Conservation (phyloP, 78 protist genomes). For the Blattamonas nauphoetae region DNA sequence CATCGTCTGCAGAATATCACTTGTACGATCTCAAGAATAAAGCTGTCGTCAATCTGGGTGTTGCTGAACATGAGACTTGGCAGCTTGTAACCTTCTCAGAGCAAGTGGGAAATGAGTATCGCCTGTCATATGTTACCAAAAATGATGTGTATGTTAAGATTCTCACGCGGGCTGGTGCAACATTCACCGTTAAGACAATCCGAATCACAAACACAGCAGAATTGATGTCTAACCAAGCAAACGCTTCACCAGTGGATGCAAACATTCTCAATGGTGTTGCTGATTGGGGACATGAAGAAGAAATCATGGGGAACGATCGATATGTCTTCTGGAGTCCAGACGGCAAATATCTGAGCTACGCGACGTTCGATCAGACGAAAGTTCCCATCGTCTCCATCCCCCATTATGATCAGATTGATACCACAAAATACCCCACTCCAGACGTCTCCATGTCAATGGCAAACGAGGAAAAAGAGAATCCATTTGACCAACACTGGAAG, state of each 20-base stretch:
- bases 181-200: neutral
- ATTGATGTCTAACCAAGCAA: neutral
- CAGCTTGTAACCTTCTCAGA: neutral
- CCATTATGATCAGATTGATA: neutral
- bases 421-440: neutral
- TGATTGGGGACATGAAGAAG: slow-evolving; percentile 1
- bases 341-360: neutral
- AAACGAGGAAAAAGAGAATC: neutral
- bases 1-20: neutral
- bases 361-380: neutral
- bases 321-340: neutral
- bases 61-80: neutral
- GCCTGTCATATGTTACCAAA: neutral
- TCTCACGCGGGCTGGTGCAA: neutral
- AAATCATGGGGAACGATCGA: neutral
- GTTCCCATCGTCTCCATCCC: neutral
- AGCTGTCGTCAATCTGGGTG: neutral
- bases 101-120: neutral
- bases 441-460: neutral
- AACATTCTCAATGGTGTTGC: neutral
- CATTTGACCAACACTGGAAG: neutral
- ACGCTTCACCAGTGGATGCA: neutral
- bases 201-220: neutral
- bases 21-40: neutral
- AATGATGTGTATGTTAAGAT: neutral